Evolutionary conservation across 2,329 filamentous ascomycete genomes (phyloP), one percentile per base, ranked within the genome.

Genomic region (Fusarium oxysporum): DNA sequence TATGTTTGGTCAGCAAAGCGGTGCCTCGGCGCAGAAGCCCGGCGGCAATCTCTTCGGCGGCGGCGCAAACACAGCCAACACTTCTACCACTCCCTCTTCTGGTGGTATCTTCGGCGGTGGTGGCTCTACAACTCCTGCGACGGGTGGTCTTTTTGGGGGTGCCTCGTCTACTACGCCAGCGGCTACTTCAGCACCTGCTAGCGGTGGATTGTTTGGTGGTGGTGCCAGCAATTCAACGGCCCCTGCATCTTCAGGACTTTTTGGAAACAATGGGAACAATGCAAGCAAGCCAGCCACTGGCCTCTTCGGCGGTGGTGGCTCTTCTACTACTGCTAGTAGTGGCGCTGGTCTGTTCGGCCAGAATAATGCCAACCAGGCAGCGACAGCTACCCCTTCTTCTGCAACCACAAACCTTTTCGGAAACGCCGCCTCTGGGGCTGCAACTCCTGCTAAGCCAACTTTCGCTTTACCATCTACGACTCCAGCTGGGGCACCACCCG

Each of bases 401-500:
- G 73, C 79, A 33, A 72, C 81, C 23, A 64, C 77, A 25, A 76
- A 79, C 23, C 61, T 82, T 10, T 83, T 84, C 38, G 74, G 74
- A n/a, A 75, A 66, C 21, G 54, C 75, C 33, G 57, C 76, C 47
- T 76, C 78, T 40, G 77, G 68, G 21, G 72, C 83, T 28, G 78
- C 81, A 25, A 82, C 83, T 55, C 79, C 82, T 30, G 81, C 81
- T n/a, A 89, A 88, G 78, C 84, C 86, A 21, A 67, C 82, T 59
- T 85, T 88, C 62, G 73, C 79, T n/a, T 75, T 88, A 38, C 81
- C 83, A 60, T 89, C 87, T 23, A 89, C 87, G 5, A 89, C 88
- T 40, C 87, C 88, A 21, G 87, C 87, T 28, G 88, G 88, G 40
- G 84, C 85, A n/a, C 88, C 88, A 62, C 86, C 87, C 1, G 76